A percentile compares a stretch with the other conserved stretches of the same genome.
phyloP scores from a whole-genome alignment of 2,329 filamentous ascomycete genomes.

The Anisogramma anomala region DNA sequence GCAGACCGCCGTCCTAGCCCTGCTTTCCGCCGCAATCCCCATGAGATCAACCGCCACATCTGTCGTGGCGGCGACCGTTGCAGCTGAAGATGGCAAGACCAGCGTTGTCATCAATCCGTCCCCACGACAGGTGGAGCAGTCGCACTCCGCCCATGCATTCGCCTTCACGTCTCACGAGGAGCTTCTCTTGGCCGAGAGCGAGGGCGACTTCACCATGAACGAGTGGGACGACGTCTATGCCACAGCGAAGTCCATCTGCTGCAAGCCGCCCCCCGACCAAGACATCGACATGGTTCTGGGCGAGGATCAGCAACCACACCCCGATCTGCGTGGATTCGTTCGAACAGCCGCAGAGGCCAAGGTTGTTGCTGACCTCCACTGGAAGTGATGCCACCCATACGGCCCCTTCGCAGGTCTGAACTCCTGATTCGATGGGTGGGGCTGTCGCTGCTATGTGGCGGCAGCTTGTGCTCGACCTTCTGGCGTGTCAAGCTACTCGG shows the following conservation, averaged over 20 bases:
- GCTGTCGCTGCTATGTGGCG: not conserved
- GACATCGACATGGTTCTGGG: constrained; percentile 33
- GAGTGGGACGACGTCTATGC: constrained; percentile 65
- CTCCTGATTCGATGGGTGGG: not conserved
- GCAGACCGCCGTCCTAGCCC: constrained; percentile 64
- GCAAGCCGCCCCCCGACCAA: constrained; percentile 24
- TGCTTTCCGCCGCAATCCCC: constrained; percentile 74
- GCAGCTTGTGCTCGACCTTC: too few species aligned
- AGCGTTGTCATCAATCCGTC: constrained; percentile 49
- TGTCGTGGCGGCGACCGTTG: constrained; percentile 45
- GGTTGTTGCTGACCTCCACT: constrained; percentile 41
- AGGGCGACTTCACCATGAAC: constrained; percentile 62
- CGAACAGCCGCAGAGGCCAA: constrained; percentile 49
- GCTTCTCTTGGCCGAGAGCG: constrained; percentile 67
- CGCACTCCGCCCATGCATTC: constrained; percentile 69
- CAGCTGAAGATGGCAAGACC: constrained; percentile 24
- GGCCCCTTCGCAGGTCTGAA: not conserved
- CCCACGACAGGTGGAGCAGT: constrained; percentile 46
- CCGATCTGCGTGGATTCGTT: constrained; percentile 47
- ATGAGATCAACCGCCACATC: constrained; percentile 60
- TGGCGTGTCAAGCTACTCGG: too few species aligned
- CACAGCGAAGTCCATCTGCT: constrained; percentile 55
- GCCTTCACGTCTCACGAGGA: constrained; percentile 66
- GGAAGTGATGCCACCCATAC: constrained; percentile 34
- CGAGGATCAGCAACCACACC: constrained; percentile 32